Conservation (phyloP, 306 rosid genomes). For the Cucurbita moschata region DNA sequence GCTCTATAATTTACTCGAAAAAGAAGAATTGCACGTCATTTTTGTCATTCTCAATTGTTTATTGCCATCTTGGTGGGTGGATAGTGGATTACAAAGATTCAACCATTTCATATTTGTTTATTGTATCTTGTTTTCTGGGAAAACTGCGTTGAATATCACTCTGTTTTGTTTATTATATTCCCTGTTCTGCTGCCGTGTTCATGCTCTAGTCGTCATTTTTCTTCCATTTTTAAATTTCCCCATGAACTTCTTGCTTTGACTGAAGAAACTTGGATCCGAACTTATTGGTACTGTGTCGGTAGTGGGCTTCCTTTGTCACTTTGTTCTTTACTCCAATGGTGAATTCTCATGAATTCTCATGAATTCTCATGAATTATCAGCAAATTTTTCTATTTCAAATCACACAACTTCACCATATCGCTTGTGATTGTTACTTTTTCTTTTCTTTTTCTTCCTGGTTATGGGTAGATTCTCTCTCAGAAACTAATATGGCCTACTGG, state of each 20-base stretch:
- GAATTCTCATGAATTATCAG: conserved; percentile 8
- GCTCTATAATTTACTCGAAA: background rate
- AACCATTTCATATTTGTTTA: background rate
- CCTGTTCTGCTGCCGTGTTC: background rate
- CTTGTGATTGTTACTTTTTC: background rate
- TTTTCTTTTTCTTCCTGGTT: background rate
- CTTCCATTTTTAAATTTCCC: background rate
- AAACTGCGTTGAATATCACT: background rate
- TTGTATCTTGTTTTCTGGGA: background rate
- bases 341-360: conserved; percentile 17
- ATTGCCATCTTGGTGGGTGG: background rate
- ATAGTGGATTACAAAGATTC: background rate
- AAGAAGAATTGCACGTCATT: background rate
- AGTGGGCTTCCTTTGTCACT: conserved; percentile 18
- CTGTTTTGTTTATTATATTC: background rate
- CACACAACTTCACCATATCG: background rate
- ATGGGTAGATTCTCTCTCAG: background rate
- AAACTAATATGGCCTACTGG: background rate
- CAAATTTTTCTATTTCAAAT: background rate
- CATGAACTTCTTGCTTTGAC: conserved; percentile 2
- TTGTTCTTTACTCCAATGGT: conserved; percentile 25
- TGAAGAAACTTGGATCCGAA: conserved; percentile 8
- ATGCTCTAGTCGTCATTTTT: background rate
- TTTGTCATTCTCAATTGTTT: background rate
- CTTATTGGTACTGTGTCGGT: conserved; percentile 12